Evolutionary conservation across 2,329 filamentous ascomycete species (phyloP).

Genomic region (Thermothelomyces thermophilus): DNA sequence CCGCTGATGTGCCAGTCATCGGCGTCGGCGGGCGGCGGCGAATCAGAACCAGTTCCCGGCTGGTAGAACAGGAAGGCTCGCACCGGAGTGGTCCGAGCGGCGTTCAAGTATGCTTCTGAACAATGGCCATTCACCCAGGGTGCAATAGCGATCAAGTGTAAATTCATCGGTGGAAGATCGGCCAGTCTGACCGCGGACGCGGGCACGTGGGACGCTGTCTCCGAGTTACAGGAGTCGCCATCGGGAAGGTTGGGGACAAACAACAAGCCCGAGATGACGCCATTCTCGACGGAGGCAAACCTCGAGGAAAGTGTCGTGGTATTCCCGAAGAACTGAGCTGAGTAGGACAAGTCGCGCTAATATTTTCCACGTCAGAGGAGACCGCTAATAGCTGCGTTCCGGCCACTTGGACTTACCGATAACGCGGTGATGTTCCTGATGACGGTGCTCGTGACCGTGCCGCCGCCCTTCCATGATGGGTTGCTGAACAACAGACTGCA

Average conservation of each 20-base stretch:
- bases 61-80: constrained; percentile 59
- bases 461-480: constrained; percentile 46
- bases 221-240: constrained; percentile 55
- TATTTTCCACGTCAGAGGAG: neutral
- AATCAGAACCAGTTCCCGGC: constrained; percentile 47
- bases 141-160: constrained; percentile 72
- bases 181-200: constrained; percentile 63
- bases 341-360: constrained; percentile 45
- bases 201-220: constrained; percentile 62
- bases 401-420: constrained; percentile 42
- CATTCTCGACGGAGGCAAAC: constrained; percentile 51
- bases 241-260: constrained; percentile 68
- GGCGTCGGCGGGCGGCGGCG: constrained; percentile 60
- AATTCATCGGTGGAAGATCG: constrained; percentile 63
- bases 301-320: constrained; percentile 72
- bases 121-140: constrained; percentile 78
- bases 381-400: neutral
- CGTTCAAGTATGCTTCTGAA: constrained; percentile 62
- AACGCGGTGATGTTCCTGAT: constrained; percentile 51
- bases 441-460: constrained; percentile 46
- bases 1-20: constrained; percentile 65
- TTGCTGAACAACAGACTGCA: constrained; percentile 54
- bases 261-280: constrained; percentile 67
- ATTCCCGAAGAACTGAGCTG: constrained; percentile 46
- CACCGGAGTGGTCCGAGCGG: constrained; percentile 51